Evolutionary conservation across 495 filamentous ascomycete genomes (phyloP), one percentile per base, ranked within the genome.

Genomic region (Parathielavia appendiculata): DNA sequence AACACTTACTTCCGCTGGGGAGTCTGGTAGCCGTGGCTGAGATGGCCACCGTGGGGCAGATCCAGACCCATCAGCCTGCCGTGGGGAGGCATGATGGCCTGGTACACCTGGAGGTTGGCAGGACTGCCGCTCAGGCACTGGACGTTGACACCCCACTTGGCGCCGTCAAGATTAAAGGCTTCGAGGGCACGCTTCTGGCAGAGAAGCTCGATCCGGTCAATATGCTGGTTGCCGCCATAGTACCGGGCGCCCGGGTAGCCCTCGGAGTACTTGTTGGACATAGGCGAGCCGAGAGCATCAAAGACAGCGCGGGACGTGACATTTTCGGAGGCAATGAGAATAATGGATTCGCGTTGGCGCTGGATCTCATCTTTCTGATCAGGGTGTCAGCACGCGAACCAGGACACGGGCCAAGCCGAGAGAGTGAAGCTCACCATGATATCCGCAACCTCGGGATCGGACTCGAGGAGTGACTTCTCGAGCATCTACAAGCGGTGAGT

Each of bases 181-280:
- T 91, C 80, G 59, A 97, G 86, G 64, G 93, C 93, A 75, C 93
- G 90, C 75, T 83, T 82, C 83, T 99, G 93, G 84, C 93, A 99
- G 53, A 91, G 91, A 58, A 88, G 81, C 81, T 99, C 93, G 69
- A 97, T 91, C 70, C 86, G 79, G 73, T 99, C 93, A 60, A 99
- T 99, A 81, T 96, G 90, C 80, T 99, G 85, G 79, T 97, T 99
- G 65, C 93, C 93, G 73, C 95, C 95, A 72, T 99, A 99, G 83
- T 99, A 99, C 73, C 93, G 87, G 48, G 95, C 93, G 68, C 93
- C 93, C 67, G 95, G 95, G 76, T 96, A 96, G 66, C 93, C 93
- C 80, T 99, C 93, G 4, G 90, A 95, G 83, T 99, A 99, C 80
- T 99, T 99, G 84, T 99, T 92, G 69, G 87, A 91, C 89, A 92